Base-by-base conservation (phyloP, 1,284 basidiomycete genomes). In the Marasmius oreades region DNA sequence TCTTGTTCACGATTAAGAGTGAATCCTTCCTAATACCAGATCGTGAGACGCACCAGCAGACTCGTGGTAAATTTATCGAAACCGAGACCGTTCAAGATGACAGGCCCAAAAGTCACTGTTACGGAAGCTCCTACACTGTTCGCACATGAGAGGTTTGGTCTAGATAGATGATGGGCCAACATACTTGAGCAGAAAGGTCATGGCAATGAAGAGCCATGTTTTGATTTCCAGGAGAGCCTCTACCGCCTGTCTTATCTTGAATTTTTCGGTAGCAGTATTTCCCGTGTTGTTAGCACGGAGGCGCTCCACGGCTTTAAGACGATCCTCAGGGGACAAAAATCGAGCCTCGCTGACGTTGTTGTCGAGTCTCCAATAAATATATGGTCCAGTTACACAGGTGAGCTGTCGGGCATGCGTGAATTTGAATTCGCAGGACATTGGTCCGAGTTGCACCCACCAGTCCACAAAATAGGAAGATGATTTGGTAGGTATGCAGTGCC, bases 251-350 rank as follows among this genome's bases (percentile, higher is more conserved):
- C 39, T 22, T 59, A 59, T 61, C 33, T 62, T 60, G 55, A 52
- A 62, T 36, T 26, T 46, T 51, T 58, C 34, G n/a, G 31, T 60
- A 22, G 61, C 33, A n/a, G 28, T 16, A 20, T 51, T 57, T 11
- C 59, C 61, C 22, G 61, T 62, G 24, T 62, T 60, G 50, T 62
- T 62, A 16, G 51, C 51, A 24, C 59, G 59, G 20, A 62, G 39
- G 11, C 59, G 57, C 53, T 61, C 57, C 16, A 56, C 59, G 20
- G 59, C 61, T 50, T 61, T 62, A 22, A 54, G 43, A 7, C 61
- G 51, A 36, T 62, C 61, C 50, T 61, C 55, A 22, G 57, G 55
- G 12, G 54, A 53, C 5, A 62, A 57, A 55, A 62, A 62, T 14
- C 57, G 51, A n/a, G 61, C 61, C 20, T 61, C 59, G 36, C 37